These are phyloP conservation scores for Neurospora sp. DNA, from an alignment of 495 filamentous ascomycete species.

Conservation along the genomic window DNA sequence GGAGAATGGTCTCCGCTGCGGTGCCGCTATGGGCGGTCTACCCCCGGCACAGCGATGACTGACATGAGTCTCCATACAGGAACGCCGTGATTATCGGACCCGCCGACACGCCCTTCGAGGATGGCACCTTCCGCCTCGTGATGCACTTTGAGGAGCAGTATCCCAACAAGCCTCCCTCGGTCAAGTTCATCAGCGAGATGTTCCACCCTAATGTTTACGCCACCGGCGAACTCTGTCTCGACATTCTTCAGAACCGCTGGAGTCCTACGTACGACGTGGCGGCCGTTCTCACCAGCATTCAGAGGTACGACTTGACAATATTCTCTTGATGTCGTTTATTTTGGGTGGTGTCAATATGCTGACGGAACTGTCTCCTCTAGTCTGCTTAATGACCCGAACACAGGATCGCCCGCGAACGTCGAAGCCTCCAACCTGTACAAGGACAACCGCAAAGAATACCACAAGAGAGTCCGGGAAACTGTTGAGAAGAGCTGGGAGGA, in stretches of 20 bases:
- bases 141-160: slow-evolving; percentile 99
- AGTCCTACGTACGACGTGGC: slow-evolving; percentile 98
- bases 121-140: slow-evolving; percentile 92
- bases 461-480: slow-evolving; percentile 88
- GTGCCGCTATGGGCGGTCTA: not conserved
- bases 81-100: slow-evolving; percentile 98
- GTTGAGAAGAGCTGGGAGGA: slow-evolving; percentile 99
- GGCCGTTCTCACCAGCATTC: slow-evolving; percentile 92
- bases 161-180: slow-evolving; percentile 92
- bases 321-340: not conserved
- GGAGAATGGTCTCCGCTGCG: slow-evolving; percentile 5
- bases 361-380: slow-evolving; percentile 35
- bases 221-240: slow-evolving; percentile 90
- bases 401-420: slow-evolving; percentile 92
- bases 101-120: slow-evolving; percentile 95
- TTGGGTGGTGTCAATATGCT: not conserved
- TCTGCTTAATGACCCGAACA: slow-evolving; percentile 97
- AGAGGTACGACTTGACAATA: slow-evolving; percentile 53
- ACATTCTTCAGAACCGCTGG: slow-evolving; percentile 97
- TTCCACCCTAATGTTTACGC: slow-evolving; percentile 98
- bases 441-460: slow-evolving; percentile 92
- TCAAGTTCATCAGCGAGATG: slow-evolving; percentile 98
- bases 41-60: not conserved
- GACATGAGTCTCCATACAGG: slow-evolving; percentile 41
- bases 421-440: slow-evolving; percentile 98